Base-by-base conservation (phyloP, 257 asterid species). In the Solanum bukasovii region DNA sequence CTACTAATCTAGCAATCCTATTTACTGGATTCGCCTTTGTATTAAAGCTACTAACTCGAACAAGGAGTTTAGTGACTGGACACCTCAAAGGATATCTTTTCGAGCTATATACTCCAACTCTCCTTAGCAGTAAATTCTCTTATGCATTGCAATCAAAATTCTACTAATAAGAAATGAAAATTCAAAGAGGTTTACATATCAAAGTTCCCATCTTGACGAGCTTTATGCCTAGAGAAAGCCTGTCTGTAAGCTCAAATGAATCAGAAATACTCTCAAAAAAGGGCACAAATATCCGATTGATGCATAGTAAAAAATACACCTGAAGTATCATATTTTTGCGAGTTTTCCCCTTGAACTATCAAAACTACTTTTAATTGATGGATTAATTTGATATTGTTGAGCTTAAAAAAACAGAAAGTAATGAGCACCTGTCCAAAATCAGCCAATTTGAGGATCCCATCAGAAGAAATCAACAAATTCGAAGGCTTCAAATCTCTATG, bases 401-500 rank as follows among this genome's bases (percentile, higher is more conserved):
- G 63, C 1, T 16, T 13, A 88, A 5, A 25, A 68, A n/a, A 25
- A 10, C 70, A 40, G 20, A 10, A 35, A 35, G 18, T 67, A 82
- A 27, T 49, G 2, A 56, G 56, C 5, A 95, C 99, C 99, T 97
- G 99, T 70, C 99, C 99, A 86, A 97, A 97, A 92, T 97, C 99
- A 42, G 99, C 99, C 77, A 97, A 88, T 83, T 97, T 97, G 85
- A 97, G 98, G 18, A 96, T 84, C 13, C 99, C 99, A 9, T 94
- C 93, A 31, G 93, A 91, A 18, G 98, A 97, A 86, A 97, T 93
- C 89, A 96, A 92, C 95, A 97, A 90, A 94, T 97, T 97, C 1
- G 97, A 90, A 0, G 99, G 99, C 92, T 97, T 96, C 92, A 97
- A 88, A 90, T 97, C 99, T 89, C 99, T 88, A 72, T 97, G 99